Evolutionary conservation across 306 rosid genomes (phyloP).

Genomic region (Parietaria judaica): DNA sequence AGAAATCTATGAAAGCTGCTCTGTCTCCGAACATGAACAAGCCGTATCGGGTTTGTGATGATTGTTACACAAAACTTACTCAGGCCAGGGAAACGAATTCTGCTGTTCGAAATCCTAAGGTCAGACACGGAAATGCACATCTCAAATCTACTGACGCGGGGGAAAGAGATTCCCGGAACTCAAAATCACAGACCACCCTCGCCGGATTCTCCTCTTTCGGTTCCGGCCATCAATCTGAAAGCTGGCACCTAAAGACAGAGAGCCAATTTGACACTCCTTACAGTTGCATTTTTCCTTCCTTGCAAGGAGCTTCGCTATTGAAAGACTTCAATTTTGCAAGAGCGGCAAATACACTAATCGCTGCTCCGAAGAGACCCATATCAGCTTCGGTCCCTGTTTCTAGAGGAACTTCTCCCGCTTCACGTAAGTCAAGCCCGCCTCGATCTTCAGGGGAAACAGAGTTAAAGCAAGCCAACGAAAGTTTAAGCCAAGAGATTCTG

Average conservation of each 20-base stretch:
- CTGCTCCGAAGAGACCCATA: conserved; percentile 30
- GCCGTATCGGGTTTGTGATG: conserved; percentile 85
- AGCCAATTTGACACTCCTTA: conserved; percentile 28
- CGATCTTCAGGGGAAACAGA: conserved; percentile 50
- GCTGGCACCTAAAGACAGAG: conserved; percentile 1
- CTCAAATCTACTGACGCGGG: conserved; percentile 24
- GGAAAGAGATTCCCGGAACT: conserved; percentile 36
- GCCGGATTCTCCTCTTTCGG: conserved; percentile 78
- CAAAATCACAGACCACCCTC: conserved; percentile 48
- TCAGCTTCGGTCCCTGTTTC: conserved; percentile 46
- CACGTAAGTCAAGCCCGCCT: conserved; percentile 53
- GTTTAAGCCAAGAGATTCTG: conserved; percentile 62
- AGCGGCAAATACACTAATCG: conserved; percentile 33
- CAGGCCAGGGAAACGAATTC: conserved; percentile 46
- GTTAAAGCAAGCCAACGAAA: conserved; percentile 49
- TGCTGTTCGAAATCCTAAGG: conserved; percentile 32
- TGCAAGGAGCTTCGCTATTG: conserved; percentile 40
- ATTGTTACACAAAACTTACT: conserved; percentile 61
- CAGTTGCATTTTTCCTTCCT: conserved; percentile 45
- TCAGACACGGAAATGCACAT: conserved; percentile 27
- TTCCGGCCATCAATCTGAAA: conserved; percentile 20
- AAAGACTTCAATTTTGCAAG: conserved; percentile 32
- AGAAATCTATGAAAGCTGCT: conserved; percentile 76
- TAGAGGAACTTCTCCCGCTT: conserved; percentile 60
- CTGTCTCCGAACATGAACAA: conserved; percentile 73